These are phyloP conservation scores for Aurinia saxatilis DNA, from an alignment of 345 rosid species.

Conservation along the genomic window DNA sequence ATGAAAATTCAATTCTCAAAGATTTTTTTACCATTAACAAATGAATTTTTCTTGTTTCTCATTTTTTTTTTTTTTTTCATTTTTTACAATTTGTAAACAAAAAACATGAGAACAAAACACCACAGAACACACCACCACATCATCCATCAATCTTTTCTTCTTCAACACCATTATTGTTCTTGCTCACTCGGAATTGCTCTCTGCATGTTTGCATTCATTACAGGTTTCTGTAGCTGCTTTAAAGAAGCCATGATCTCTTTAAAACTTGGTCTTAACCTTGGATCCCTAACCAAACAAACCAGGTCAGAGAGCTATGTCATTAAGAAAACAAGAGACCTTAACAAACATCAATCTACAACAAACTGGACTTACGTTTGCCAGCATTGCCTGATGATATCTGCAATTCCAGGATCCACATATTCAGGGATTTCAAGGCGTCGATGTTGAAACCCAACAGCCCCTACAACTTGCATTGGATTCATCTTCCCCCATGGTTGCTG, in stretches of 20 bases:
- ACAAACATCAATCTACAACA: too few species aligned
- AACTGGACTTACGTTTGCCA: slow-evolving; percentile 76
- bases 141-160: slow-evolving; percentile 10
- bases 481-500: slow-evolving; percentile 96
- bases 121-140: neutral
- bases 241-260: slow-evolving; percentile 79
- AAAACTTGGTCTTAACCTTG: slow-evolving; percentile 80
- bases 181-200: slow-evolving; percentile 33
- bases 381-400: slow-evolving; percentile 70
- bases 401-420: slow-evolving; percentile 52
- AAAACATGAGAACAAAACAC: slow-evolving; percentile 5
- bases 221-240: slow-evolving; percentile 81
- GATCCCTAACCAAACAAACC: slow-evolving; percentile 45
- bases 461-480: slow-evolving; percentile 99
- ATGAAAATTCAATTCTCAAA: slow-evolving; percentile 2
- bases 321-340: too few species aligned
- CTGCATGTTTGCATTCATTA: slow-evolving; percentile 35
- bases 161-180: neutral
- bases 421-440: slow-evolving; percentile 82
- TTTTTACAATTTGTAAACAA: slow-evolving; percentile 18
- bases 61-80: neutral
- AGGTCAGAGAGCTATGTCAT: neutral
- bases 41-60: neutral
- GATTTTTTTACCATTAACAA: slow-evolving; percentile 9
- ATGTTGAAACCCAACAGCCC: slow-evolving; percentile 97